Evolutionary conservation across 23 red algal genomes (phyloP).

Genomic region (Gracilariopsis chorda): DNA sequence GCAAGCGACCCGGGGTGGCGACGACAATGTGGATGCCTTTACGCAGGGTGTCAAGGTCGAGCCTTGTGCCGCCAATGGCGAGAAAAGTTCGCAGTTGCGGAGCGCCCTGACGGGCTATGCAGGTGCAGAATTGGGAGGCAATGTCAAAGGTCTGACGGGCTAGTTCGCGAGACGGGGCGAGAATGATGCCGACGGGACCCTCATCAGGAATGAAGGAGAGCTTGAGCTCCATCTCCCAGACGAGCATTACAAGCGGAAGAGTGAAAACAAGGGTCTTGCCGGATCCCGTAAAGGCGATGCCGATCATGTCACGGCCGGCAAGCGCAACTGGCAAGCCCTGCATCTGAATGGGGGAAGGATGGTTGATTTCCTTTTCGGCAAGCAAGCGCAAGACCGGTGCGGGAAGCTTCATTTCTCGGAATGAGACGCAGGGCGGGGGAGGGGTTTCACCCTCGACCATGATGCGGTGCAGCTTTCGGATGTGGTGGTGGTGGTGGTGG

Average conservation of each 20-base stretch:
- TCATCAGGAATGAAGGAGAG: slow-evolving; percentile 53
- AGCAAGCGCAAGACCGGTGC: slow-evolving; percentile 35
- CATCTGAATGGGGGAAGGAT: slow-evolving; percentile 88
- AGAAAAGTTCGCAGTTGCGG: slow-evolving; percentile 59
- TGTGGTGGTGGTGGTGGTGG: slow-evolving; percentile 32
- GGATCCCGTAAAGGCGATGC: slow-evolving; percentile 82
- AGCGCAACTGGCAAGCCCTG: slow-evolving; percentile 83
- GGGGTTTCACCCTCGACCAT: slow-evolving; percentile 66
- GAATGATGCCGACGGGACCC: slow-evolving; percentile 77
- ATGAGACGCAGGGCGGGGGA: slow-evolving; percentile 80
- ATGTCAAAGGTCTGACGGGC: slow-evolving; percentile 85
- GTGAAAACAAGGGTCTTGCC: slow-evolving; percentile 92
- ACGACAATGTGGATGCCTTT: slow-evolving; percentile 77
- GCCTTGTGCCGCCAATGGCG: slow-evolving; percentile 69
- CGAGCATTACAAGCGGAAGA: slow-evolving; percentile 69
- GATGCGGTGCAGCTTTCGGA: slow-evolving; percentile 62
- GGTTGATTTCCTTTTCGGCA: slow-evolving; percentile 26
- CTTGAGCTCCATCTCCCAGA: slow-evolving; percentile 62
- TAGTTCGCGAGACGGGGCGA: slow-evolving; percentile 81
- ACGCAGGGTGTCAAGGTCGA: slow-evolving; percentile 58
- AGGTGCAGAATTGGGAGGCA: slow-evolving; percentile 34
- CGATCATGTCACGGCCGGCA: slow-evolving; percentile 86
- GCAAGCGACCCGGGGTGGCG: slow-evolving; percentile 76
- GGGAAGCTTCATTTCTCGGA: slow-evolving; percentile 89
- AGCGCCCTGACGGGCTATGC: slow-evolving; percentile 6